Base-by-base conservation (phyloP, 257 asterid genomes). In the Ophiorrhiza pumila region DNA sequence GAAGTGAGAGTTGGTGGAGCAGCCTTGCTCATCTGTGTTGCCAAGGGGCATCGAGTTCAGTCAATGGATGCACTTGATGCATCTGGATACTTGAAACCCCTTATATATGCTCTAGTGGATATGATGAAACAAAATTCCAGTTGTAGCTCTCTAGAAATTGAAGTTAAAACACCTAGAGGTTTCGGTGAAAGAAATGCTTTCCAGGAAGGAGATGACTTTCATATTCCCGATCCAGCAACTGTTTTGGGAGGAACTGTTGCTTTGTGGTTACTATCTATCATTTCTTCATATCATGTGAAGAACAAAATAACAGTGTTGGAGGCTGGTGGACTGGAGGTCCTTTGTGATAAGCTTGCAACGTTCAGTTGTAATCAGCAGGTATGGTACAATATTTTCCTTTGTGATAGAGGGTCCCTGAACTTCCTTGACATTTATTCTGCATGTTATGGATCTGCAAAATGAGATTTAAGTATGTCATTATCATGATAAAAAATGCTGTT, bases 1-100 rank as follows among this genome's bases (percentile, higher is more conserved):
- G 96, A 92, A 86, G 97, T 90, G 68, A 83, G 87, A 84, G 93
- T 89, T 78, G 97, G 96, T 59, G 96, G 88, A 74, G 75, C 86
- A 65, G 79, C 84, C 29, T 71, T 92, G 74, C 81, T 90, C 41
- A 86, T 88, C 77, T 92, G 96, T 78, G 91, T 86, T 78, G 84
- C 93, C 78, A 92, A 90, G 89, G 88, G 80, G 70, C 86, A 89
- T 63, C 86, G 80, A 80, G 67, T 42, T 76, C 83, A 77, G 74
- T 79, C 88, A 22, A 73, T 82, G 84, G 81, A 86, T 74, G 75
- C 84, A 57, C 96, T 92, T 50, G 85, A 89, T 75, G 84, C 77
- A 47, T 90, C 96, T 75, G 93, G 98, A 69, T 80, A 76, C 83
- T 76, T 87, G 87, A 84, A 83, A 80, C 82, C 90, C 67, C 96